Evolutionary conservation across 2,329 filamentous ascomycete genomes (phyloP).

Genomic region (Alternaria consortialis): DNA sequence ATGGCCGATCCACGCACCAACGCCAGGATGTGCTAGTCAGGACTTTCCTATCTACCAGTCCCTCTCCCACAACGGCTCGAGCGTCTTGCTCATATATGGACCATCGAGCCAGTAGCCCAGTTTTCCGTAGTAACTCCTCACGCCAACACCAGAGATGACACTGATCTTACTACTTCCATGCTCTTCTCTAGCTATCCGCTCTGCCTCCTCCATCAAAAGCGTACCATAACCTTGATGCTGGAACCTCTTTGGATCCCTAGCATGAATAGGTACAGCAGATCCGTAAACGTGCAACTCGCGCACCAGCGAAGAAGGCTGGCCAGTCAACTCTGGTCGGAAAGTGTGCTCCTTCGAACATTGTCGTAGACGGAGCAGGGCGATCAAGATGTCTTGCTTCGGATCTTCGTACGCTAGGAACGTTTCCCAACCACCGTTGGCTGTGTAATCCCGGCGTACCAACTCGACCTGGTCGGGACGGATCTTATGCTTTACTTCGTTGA

Average conservation of each 20-base stretch:
- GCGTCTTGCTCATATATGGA: conserved; percentile 67
- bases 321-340: conserved; percentile 84
- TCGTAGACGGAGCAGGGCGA: conserved; percentile 85
- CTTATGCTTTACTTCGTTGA: conserved; percentile 99
- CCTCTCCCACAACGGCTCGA: conserved; percentile 47
- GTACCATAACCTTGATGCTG: conserved; percentile 98
- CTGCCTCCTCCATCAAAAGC: conserved; percentile 95
- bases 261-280: conserved; percentile 95
- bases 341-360: conserved; percentile 94
- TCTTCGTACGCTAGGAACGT: conserved; percentile 98
- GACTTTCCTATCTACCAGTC: conserved; percentile 30
- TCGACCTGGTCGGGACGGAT: conserved; percentile 96
- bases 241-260: conserved; percentile 93
- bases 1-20: conserved; percentile 5
- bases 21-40: conserved; percentile 11
- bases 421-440: conserved; percentile 96
- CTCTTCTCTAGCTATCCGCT: conserved; percentile 92
- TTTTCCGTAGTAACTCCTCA: conserved; percentile 92
- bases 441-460: conserved; percentile 91
- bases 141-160: conserved; percentile 97
- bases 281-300: conserved; percentile 97
- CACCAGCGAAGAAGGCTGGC: conserved; percentile 89
- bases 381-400: conserved; percentile 96
- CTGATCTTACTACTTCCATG: conserved; percentile 94
- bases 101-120: conserved; percentile 94